Conservation (phyloP, 1,139 yeast species). For the Pichia kudriavzevii region DNA sequence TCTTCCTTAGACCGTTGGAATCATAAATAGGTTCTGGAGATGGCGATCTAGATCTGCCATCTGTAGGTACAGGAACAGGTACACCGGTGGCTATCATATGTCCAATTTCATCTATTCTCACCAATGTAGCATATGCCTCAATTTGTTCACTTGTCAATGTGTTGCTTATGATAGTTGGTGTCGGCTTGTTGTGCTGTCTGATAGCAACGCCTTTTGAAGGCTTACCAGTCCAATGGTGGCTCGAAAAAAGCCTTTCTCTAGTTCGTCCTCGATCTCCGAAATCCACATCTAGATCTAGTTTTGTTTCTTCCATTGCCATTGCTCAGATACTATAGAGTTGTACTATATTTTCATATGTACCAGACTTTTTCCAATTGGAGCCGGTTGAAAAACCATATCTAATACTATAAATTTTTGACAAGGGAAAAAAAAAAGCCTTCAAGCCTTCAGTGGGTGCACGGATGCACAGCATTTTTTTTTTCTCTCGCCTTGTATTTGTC, state of each 20-base stretch:
- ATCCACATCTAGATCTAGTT: slow-evolving; percentile 2
- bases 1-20: slow-evolving; percentile 68
- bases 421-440: too few relatives aligned
- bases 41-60: slow-evolving; percentile 44
- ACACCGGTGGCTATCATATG: slow-evolving; percentile 48
- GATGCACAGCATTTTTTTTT: slow-evolving; percentile 1
- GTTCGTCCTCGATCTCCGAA: background rate
- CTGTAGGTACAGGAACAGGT: slow-evolving; percentile 31
- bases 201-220: slow-evolving; percentile 30
- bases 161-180: slow-evolving; percentile 17
- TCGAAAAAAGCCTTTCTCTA: background rate
- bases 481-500: slow-evolving; percentile 1
- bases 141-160: slow-evolving; percentile 78
- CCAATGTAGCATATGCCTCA: slow-evolving; percentile 68
- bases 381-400: too few relatives aligned
- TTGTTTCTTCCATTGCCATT: background rate
- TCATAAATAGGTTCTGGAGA: slow-evolving; percentile 95
- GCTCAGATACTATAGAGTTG: too few relatives aligned
- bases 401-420: too few relatives aligned
- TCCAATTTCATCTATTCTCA: slow-evolving; percentile 73
- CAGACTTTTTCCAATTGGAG: too few relatives aligned
- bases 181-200: slow-evolving; percentile 34
- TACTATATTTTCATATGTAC: too few relatives aligned
- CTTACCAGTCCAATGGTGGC: slow-evolving; percentile 35
- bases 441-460: slow-evolving; percentile 7